These are phyloP conservation scores for Nakataea oryzae DNA, from an alignment of 2,329 filamentous ascomycete genomes.

Conservation along the genomic window DNA sequence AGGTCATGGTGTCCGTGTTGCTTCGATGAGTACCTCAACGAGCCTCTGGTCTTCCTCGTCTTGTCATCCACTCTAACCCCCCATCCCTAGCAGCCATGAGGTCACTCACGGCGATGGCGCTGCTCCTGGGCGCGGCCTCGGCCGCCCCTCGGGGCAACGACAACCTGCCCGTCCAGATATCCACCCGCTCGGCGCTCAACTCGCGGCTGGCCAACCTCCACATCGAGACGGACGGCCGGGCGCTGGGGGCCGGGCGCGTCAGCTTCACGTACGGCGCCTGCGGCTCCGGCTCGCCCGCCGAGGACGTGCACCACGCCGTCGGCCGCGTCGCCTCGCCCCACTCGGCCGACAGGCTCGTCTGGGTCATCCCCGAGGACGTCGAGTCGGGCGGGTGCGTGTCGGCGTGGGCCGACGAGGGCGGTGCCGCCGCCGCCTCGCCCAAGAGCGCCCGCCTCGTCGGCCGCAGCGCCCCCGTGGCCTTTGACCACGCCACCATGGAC, in stretches of 20 bases:
- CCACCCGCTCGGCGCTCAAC: conserved; percentile 5
- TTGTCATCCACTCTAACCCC: too few relatives aligned
- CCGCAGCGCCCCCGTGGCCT: conserved; percentile 8
- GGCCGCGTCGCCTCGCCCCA: not conserved
- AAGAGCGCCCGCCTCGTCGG: conserved; percentile 4
- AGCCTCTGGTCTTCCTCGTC: too few relatives aligned
- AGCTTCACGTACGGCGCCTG: conserved; percentile 8
- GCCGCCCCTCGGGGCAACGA: not conserved
- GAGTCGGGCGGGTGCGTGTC: conserved; percentile 2
- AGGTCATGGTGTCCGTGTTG: too few relatives aligned
- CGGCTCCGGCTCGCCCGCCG: not conserved
- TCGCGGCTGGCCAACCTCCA: conserved; percentile 10
- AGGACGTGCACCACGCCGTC: conserved; percentile 7
- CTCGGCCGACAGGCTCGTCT: conserved; percentile 2
- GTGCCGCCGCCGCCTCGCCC: not conserved
- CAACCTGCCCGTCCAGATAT: conserved; percentile 5
- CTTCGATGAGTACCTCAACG: too few relatives aligned
- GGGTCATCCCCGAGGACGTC: not conserved
- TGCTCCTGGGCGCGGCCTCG: not conserved
- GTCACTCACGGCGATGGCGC: not conserved
- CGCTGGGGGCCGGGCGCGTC: not conserved
- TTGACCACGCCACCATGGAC: conserved; percentile 7
- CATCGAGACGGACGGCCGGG: conserved; percentile 4
- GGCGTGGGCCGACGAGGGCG: not conserved
- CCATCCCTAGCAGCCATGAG: not conserved